Conservation (phyloP, 2,329 filamentous ascomycete species). For the Xylariaceae sp. region DNA sequence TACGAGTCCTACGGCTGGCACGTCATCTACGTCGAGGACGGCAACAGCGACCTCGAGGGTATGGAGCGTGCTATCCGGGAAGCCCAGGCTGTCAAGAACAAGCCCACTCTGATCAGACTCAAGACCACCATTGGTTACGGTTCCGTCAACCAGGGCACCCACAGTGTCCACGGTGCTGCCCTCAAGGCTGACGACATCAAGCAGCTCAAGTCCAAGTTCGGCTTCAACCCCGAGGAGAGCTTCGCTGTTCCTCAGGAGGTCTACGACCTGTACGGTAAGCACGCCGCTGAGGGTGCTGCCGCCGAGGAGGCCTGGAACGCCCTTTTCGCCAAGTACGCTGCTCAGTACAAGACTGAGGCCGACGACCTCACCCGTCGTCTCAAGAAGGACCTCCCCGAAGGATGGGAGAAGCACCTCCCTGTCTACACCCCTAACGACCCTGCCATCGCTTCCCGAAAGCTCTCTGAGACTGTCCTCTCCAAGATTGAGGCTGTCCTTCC, state of each 20-base stretch:
- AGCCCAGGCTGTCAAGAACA: conserved; percentile 84
- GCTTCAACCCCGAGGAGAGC: conserved; percentile 89
- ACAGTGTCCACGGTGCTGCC: conserved; percentile 92
- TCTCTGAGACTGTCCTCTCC: conserved; percentile 88
- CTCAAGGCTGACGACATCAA: conserved; percentile 92
- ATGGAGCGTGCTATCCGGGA: conserved; percentile 86
- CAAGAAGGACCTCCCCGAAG: conserved; percentile 78
- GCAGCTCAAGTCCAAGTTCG: conserved; percentile 90
- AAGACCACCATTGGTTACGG: conserved; percentile 97
- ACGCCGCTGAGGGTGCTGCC: conserved; percentile 78
- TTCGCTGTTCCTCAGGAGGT: conserved; percentile 94
- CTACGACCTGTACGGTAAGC: conserved; percentile 84
- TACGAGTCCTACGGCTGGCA: conserved; percentile 99
- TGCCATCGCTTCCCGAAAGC: conserved; percentile 88
- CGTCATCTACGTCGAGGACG: conserved; percentile 74
- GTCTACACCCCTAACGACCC: conserved; percentile 81
- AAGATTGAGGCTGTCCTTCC: conserved; percentile 79
- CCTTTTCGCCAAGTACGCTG: conserved; percentile 79
- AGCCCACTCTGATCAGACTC: conserved; percentile 95
- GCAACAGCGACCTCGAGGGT: conserved; percentile 78
- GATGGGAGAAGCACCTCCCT: conserved; percentile 92
- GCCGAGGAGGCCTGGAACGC: conserved; percentile 93
- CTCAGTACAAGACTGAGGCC: conserved; percentile 71
- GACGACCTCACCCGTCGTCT: conserved; percentile 78
- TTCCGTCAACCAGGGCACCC: conserved; percentile 86